phyloP scores from a whole-genome alignment of 257 asterid species.

The Solanum boliviense region DNA sequence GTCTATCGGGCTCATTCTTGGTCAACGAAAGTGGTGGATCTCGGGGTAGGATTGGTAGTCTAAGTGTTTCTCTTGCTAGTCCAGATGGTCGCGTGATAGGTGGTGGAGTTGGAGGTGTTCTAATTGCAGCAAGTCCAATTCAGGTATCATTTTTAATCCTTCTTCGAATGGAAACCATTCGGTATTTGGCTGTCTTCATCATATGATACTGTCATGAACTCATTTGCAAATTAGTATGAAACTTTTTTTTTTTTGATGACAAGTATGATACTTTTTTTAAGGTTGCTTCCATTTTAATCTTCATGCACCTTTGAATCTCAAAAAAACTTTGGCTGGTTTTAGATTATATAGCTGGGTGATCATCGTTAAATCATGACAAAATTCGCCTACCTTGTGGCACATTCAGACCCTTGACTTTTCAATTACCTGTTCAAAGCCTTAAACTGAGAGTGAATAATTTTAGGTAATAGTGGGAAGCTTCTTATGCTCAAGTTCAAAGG shows the following conservation, averaged over 20 bases:
- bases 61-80: conserved; percentile 58
- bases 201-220: background rate
- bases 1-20: conserved; percentile 62
- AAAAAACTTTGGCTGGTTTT: background rate
- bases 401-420: background rate
- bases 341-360: background rate
- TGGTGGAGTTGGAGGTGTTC: conserved; percentile 76
- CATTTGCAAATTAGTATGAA: background rate
- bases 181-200: background rate
- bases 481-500: conserved; percentile 29
- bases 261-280: background rate
- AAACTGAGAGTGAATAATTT: background rate
- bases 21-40: conserved; percentile 36
- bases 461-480: conserved; percentile 76
- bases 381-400: background rate
- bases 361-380: background rate
- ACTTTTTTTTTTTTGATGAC: background rate
- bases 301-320: background rate
- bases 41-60: conserved; percentile 45
- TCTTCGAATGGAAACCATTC: background rate
- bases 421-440: background rate
- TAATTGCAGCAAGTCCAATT: conserved; percentile 72
- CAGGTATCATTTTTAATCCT: conserved; percentile 36
- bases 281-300: background rate
- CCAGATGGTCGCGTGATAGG: conserved; percentile 85